Conservation (phyloP, 106 monocot species). For the Dioscorea dumetorum region DNA sequence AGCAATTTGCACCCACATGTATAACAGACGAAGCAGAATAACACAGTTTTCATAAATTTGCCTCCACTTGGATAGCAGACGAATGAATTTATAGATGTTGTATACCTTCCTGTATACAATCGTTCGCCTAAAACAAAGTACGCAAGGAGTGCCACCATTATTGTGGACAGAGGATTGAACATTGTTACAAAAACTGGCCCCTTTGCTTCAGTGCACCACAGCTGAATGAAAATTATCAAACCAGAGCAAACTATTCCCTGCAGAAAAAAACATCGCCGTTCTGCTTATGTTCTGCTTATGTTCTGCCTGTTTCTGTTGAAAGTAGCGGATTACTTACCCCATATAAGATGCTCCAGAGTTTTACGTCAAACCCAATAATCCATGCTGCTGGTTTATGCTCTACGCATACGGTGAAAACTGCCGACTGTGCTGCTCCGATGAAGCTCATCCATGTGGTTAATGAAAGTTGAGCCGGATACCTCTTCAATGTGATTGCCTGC, state of each 20-base stretch:
- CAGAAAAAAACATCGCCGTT: conserved; percentile 1
- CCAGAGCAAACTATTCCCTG: conserved; percentile 71
- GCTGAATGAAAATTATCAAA: conserved; percentile 58
- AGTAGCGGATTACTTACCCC: conserved; percentile 30
- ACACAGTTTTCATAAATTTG: no score
- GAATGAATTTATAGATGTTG: background rate
- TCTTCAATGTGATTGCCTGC: conserved; percentile 68
- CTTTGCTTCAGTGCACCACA: conserved; percentile 81
- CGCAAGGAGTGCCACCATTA: conserved; percentile 72
- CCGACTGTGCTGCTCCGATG: conserved; percentile 67
- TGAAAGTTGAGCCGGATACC: conserved; percentile 86
- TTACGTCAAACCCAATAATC: conserved; percentile 54
- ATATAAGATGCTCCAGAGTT: conserved; percentile 76
- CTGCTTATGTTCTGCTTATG: no score
- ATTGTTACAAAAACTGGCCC: conserved; percentile 94
- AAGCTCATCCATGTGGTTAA: conserved; percentile 89
- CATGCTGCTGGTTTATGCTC: conserved; percentile 60
- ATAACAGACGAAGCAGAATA: background rate
- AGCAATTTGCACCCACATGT: background rate
- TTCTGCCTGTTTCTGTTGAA: no score
- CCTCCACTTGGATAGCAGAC: background rate
- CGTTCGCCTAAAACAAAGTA: conserved; percentile 74
- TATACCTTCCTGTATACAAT: conserved; percentile 73
- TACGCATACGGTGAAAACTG: conserved; percentile 52
- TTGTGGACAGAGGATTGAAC: conserved; percentile 75